These are phyloP conservation scores for Penicillium sp. DNA, from an alignment of 2,329 filamentous ascomycete species.

Conservation along the genomic window DNA sequence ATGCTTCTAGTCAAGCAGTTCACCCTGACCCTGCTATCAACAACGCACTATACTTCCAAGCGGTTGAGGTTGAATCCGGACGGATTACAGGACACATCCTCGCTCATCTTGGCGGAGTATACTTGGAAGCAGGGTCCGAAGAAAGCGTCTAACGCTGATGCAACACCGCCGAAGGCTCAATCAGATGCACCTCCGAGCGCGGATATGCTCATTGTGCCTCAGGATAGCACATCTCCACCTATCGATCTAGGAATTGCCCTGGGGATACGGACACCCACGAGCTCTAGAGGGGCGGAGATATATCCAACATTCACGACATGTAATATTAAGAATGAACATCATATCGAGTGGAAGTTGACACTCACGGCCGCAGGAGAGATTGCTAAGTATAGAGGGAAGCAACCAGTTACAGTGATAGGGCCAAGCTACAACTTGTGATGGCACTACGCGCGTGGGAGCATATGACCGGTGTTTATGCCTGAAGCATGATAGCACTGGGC, in stretches of 20 bases:
- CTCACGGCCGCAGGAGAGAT: neutral
- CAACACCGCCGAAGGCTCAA: neutral
- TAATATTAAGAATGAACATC: neutral
- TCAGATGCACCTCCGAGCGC: neutral
- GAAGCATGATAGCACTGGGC: too few species aligned
- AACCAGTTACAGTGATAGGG: neutral
- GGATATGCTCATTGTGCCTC: neutral
- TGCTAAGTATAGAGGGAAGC: neutral
- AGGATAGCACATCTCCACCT: neutral
- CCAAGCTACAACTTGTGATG: neutral
- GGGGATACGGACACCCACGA: neutral
- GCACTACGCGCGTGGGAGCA: too few species aligned
- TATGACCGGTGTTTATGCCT: too few species aligned
- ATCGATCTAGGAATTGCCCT: neutral
- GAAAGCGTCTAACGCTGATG: neutral
- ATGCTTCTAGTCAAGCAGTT: neutral
- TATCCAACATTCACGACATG: conserved; percentile 2
- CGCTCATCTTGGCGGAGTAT: too few species aligned
- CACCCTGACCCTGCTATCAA: neutral
- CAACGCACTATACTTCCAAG: neutral
- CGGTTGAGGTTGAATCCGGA: neutral
- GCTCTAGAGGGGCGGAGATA: neutral
- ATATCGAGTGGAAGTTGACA: neutral
- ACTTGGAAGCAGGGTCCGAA: neutral
- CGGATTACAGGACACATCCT: neutral